phyloP scores from a whole-genome alignment of 495 filamentous ascomycete species.

The Aspergillus nidulans region DNA sequence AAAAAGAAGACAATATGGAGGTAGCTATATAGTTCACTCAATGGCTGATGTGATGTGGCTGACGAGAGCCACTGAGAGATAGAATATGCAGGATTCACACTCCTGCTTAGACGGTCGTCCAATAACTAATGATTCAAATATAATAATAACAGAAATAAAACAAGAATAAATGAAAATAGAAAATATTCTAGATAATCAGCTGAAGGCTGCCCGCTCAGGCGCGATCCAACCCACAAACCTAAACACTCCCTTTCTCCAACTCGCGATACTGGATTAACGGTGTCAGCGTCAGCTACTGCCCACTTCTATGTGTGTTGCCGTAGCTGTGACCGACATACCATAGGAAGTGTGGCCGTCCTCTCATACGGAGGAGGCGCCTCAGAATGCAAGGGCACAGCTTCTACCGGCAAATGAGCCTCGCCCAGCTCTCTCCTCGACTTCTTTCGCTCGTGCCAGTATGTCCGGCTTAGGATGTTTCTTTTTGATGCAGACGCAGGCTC shows the following conservation, averaged over 20 bases:
- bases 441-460: neutral
- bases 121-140: too few species aligned
- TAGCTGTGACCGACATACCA: neutral
- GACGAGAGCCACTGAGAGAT: slow-evolving; percentile 1
- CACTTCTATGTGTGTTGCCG: too few species aligned
- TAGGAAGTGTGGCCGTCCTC: neutral
- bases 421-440: neutral
- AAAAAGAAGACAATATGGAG: too few species aligned
- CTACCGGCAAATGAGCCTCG: too few species aligned
- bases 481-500: too few species aligned
- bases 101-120: too few species aligned
- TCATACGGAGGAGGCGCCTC: neutral
- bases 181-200: neutral
- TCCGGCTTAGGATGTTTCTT: neutral
- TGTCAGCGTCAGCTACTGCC: too few species aligned
- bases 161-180: neutral
- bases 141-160: too few species aligned
- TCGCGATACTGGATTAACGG: neutral
- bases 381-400: too few species aligned
- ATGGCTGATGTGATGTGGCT: neutral
- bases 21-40: neutral
- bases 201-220: too few species aligned
- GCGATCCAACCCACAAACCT: too few species aligned
- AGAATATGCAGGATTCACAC: too few species aligned
- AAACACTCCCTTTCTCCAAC: neutral